Percentiles rank a stretch among this genome's conserved stretches.
These are phyloP conservation scores for Allantophomopsis lycopodina DNA, from an alignment of 2,329 filamentous ascomycete species.

Conservation along the genomic window DNA sequence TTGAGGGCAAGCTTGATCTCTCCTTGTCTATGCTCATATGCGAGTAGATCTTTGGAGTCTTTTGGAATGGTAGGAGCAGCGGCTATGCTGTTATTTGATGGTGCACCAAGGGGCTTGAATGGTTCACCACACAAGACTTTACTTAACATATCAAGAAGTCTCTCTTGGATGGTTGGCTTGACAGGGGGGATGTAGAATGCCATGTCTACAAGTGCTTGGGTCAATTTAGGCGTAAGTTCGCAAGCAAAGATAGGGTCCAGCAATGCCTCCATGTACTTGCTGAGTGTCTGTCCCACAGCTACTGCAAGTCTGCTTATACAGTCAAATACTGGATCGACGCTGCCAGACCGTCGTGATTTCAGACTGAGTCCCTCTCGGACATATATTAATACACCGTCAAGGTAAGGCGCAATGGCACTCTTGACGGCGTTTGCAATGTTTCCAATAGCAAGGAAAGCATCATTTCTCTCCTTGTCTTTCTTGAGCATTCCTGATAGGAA, in stretches of 20 bases:
- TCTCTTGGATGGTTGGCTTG: slow-evolving; percentile 83
- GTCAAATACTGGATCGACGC: slow-evolving; percentile 75
- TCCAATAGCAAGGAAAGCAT: slow-evolving; percentile 90
- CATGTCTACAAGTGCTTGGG: slow-evolving; percentile 94
- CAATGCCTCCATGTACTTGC: slow-evolving; percentile 95
- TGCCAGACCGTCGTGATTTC: slow-evolving; percentile 40
- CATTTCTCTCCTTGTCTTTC: slow-evolving; percentile 85
- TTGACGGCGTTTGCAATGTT: slow-evolving; percentile 94
- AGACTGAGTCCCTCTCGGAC: slow-evolving; percentile 81
- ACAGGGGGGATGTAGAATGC: slow-evolving; percentile 96
- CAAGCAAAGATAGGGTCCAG: slow-evolving; percentile 96
- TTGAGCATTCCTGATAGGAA: slow-evolving; percentile 89
- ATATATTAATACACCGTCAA: slow-evolving; percentile 87
- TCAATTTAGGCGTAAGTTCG: slow-evolving; percentile 83
- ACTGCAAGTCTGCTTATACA: slow-evolving; percentile 95
- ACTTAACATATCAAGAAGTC: slow-evolving; percentile 87
- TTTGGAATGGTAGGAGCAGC: slow-evolving; percentile 74
- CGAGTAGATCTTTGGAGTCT: slow-evolving; percentile 71
- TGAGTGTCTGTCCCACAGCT: slow-evolving; percentile 89
- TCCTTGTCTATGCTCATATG: slow-evolving; percentile 66
- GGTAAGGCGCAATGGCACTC: slow-evolving; percentile 85
- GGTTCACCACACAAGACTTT: slow-evolving; percentile 84
- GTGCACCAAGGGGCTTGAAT: slow-evolving; percentile 85
- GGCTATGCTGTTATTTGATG: slow-evolving; percentile 65
- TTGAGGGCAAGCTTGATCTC: slow-evolving; percentile 90